These are phyloP conservation scores for Rhizopogon salebrosus DNA, from an alignment of 768 basidiomycete species.

Conservation along the genomic window DNA sequence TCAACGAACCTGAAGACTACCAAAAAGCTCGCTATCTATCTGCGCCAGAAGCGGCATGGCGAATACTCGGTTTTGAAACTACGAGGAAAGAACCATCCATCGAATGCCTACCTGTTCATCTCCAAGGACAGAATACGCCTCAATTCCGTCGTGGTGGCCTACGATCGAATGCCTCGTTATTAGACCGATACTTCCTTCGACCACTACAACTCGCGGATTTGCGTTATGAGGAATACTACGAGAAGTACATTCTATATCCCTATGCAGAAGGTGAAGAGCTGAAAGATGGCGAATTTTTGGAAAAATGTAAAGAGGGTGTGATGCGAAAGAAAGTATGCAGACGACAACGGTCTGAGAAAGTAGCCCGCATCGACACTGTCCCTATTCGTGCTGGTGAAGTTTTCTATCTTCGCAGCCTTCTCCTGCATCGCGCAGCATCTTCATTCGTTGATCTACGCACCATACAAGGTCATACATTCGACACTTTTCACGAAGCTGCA, in stretches of 20 bases:
- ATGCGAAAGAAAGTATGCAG: neutral
- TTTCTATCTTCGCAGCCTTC: conserved; percentile 28
- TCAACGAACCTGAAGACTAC: conserved; percentile 33
- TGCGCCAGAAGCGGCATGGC: conserved; percentile 32
- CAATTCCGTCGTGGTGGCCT: conserved; percentile 16
- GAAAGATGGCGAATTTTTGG: no score
- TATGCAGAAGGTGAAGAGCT: no score
- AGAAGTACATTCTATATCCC: neutral
- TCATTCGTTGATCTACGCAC: conserved; percentile 20
- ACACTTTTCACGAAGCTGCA: conserved; percentile 21
- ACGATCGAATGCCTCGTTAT: conserved; percentile 6
- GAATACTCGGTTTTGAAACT: conserved; percentile 31
- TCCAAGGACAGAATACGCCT: conserved; percentile 4
- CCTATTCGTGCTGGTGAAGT: conserved; percentile 27
- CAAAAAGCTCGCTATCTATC: conserved; percentile 31
- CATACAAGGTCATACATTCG: conserved; percentile 8
- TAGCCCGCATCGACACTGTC: conserved; percentile 19
- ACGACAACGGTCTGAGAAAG: neutral
- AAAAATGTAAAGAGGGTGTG: no score
- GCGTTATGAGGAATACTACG: conserved; percentile 1
- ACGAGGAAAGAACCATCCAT: conserved; percentile 29
- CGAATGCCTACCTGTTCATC: conserved; percentile 29
- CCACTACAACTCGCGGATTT: neutral
- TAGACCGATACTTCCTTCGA: conserved; percentile 20
- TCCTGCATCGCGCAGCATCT: conserved; percentile 11